Percentiles rank a stretch among this genome's conserved stretches.
These are phyloP conservation scores for Calonectria pauciramosa DNA, from an alignment of 2,329 filamentous ascomycete species.

Conservation along the genomic window DNA sequence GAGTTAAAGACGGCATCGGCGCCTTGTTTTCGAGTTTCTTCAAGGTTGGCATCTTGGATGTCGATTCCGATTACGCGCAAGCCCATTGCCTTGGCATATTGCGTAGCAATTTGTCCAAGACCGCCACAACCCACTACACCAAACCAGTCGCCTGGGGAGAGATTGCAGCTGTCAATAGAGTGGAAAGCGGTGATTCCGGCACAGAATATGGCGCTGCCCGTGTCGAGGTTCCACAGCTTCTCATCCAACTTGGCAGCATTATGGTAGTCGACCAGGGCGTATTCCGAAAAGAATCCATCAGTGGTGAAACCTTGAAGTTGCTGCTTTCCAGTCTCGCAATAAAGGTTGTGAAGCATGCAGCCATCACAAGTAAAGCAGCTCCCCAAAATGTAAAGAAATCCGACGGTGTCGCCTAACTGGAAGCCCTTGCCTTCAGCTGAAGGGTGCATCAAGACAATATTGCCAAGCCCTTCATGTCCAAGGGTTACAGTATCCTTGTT, in stretches of 20 bases:
- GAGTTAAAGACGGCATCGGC: conserved; percentile 60
- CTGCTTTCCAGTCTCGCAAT: conserved; percentile 54
- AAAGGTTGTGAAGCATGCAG: conserved; percentile 59
- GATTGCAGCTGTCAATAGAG: conserved; percentile 53
- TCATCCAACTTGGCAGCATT: conserved; percentile 58
- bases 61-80: conserved; percentile 59
- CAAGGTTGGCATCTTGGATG: conserved; percentile 57
- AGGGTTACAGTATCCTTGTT: conserved; percentile 42
- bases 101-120: conserved; percentile 60
- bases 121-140: conserved; percentile 60
- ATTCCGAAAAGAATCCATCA: conserved; percentile 63
- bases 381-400: conserved; percentile 60
- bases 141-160: conserved; percentile 54
- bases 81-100: conserved; percentile 62
- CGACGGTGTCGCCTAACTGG: conserved; percentile 58
- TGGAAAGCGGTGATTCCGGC: conserved; percentile 63
- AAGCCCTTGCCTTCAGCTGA: conserved; percentile 55
- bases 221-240: conserved; percentile 37
- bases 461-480: conserved; percentile 62
- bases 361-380: conserved; percentile 62
- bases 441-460: conserved; percentile 55
- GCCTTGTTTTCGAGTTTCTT: conserved; percentile 54
- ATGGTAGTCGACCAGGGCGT: conserved; percentile 60
- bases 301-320: conserved; percentile 57
- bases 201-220: conserved; percentile 61